Evolutionary conservation across 352 stramenopile genomes (phyloP), one percentile per base, ranked within the genome.

Genomic region (Phytopythium vexans): DNA sequence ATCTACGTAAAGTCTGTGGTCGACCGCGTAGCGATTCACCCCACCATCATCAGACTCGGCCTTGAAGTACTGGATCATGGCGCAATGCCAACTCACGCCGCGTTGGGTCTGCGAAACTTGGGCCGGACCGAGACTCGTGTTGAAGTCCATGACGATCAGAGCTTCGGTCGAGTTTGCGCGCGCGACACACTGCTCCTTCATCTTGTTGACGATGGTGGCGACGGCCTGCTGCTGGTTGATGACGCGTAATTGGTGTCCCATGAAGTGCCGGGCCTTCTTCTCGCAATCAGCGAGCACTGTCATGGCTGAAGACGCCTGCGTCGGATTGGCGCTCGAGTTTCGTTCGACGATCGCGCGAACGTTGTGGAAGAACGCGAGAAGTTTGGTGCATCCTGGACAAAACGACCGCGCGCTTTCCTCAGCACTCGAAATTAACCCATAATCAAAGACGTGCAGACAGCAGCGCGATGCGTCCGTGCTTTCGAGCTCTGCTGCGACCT

Each of bases 31-130:
- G 21, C 52, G 49, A 34, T 54, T 27, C 21, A 27, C 21, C 21
- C 21, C 21, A 52, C 21, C 21, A 27, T 27, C 21, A 27, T 27
- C 21, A 27, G 21, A 27, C 21, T 27, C 21, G 21, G 21, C 21
- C 21, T 27, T 27, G 21, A 27, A 27, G 21, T 27, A 27, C 21
- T 27, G 21, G 21, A 27, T 27, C 21, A 27, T 27, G 21, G 21
- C 21, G 21, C 21, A 27, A 27, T 27, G 21, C 21, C 21, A 27
- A 27, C 21, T 27, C 21, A 27, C 21, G 21, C 21, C 21, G 47
- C 36, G 74, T 74, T 4, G 55, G 61, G n/a, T 72, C 33, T 69
- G 58, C n/a, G 62, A 56, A 52, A 57, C 70, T 15, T 66, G 70
- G 1, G 62, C 1, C 3, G 56, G 59, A 9, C 72, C 60, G 1